Evolutionary conservation across 202 grass and related monocot species (phyloP).

Genomic region (Elaeis oleifera): DNA sequence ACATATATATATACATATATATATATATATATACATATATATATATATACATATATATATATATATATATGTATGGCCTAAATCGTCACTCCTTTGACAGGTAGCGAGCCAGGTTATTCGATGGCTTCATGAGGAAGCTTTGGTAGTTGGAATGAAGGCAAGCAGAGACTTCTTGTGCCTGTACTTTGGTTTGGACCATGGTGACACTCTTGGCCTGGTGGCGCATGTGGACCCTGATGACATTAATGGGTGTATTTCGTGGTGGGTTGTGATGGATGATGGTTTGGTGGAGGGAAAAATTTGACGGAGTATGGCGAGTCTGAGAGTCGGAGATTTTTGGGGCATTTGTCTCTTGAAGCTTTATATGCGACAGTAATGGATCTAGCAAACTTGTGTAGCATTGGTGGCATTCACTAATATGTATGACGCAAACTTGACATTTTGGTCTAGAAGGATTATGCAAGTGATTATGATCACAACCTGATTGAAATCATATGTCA

Average conservation of each 20-base stretch:
- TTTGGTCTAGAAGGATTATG: no score
- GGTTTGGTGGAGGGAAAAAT: conserved; percentile 32
- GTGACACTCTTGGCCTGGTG: conserved; percentile 60
- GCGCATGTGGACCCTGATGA: conserved; percentile 64
- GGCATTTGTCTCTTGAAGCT: conserved; percentile 58
- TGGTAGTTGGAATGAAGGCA: conserved; percentile 69
- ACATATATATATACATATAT: no score
- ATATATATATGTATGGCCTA: no score
- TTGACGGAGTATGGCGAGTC: conserved; percentile 28
- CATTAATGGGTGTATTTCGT: conserved; percentile 49
- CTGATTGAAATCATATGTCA: no score
- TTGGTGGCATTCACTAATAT: conserved; percentile 31
- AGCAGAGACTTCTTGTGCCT: conserved; percentile 78
- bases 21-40: no score
- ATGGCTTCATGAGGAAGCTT: conserved; percentile 80
- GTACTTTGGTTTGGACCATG: conserved; percentile 74
- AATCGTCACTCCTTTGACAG: conserved; percentile 13
- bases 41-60: no score
- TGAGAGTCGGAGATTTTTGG: conserved; percentile 51
- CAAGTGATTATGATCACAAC: no score
- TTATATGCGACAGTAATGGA: conserved; percentile 72
- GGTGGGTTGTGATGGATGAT: conserved; percentile 53
- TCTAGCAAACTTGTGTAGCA: conserved; percentile 59
- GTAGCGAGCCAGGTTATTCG: conserved; percentile 74
- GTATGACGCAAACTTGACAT: no score